Base-by-base conservation (phyloP, 2,329 filamentous ascomycete genomes). In the Colletotrichum cordylinicola region DNA sequence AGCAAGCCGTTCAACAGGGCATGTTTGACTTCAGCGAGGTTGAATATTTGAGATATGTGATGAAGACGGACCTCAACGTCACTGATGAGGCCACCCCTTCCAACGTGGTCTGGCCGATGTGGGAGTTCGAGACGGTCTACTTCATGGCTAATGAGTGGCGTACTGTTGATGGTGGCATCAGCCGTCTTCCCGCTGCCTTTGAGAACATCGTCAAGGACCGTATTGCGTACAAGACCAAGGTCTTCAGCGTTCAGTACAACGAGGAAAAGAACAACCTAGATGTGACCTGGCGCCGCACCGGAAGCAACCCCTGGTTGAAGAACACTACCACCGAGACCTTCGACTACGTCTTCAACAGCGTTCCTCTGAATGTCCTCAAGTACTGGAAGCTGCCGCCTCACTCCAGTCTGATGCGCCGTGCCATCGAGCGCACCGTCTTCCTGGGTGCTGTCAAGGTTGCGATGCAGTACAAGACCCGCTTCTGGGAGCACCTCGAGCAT, bases 391-490 rank as follows among this genome's bases (percentile, higher is more conserved):
- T 85, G 2, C 84, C 84, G 0, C 75, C 78, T 7, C 85, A 83
- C 78, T 85, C 84, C 16, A 80, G 79, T 27, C 61, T 82, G 8
- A 52, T 82, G 18, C 76, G 74, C 0, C 80, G 81, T 2, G 79
- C 79, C 4, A 82, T 82, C 37, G 77, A 80, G 43, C 77, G 80
- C 4, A 80, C 78, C 2, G 68, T 79, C 68, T 82, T 80, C 62
- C 77, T 76, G 8, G 83, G 77, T 15, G 78, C 81, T 2, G 78
- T 79, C 65, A 84, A 84, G 79, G 86, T 92, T 3, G 87, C 90
- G 1, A 83, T 92, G 5, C 90, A 90, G 78, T 92, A 91, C 82
- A 85, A 89, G 79, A 90, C 90, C 0, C 88, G 91, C 21, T 81
- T 81, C 77, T 81, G 80, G 80, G 79, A 81, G 48, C 27, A 83